Percentiles rank a stretch among this genome's conserved stretches.
Evolutionary conservation across 108 stramenopile genomes (phyloP).

Genomic region (Nitzschia sp.): DNA sequence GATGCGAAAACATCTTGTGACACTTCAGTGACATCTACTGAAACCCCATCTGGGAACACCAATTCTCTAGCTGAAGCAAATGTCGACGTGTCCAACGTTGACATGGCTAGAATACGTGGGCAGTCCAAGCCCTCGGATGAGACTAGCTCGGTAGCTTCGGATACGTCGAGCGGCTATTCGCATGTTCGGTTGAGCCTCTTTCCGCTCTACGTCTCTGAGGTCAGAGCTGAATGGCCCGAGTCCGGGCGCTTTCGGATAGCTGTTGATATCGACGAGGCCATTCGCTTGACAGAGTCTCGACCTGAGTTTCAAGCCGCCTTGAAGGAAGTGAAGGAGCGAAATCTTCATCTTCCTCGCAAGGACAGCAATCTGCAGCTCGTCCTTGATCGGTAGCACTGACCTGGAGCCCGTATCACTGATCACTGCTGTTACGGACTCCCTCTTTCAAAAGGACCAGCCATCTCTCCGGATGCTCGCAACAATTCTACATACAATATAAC

Average conservation of each 20-base stretch:
- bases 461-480: too few relatives aligned
- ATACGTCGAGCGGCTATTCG: constrained; percentile 37
- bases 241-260: constrained; percentile 70
- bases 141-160: constrained; percentile 43
- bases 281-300: constrained; percentile 60
- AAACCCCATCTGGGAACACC: neutral
- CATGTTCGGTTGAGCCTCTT: constrained; percentile 75
- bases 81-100: neutral
- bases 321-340: constrained; percentile 59
- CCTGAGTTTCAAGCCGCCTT: constrained; percentile 66
- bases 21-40: neutral
- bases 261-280: constrained; percentile 80
- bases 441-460: too few relatives aligned
- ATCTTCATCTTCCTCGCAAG: constrained; percentile 44
- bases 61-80: neutral
- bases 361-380: neutral
- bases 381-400: neutral
- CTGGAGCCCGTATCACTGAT: too few relatives aligned
- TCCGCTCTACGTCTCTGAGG: constrained; percentile 82
- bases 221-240: constrained; percentile 85
- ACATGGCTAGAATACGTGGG: constrained; percentile 6
- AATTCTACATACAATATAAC: too few relatives aligned
- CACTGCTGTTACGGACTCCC: too few relatives aligned
- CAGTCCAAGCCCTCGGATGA: constrained; percentile 21
- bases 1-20: neutral